Evolutionary conservation across 2,329 filamentous ascomycete genomes (phyloP).

Genomic region (Claviceps digitariae): DNA sequence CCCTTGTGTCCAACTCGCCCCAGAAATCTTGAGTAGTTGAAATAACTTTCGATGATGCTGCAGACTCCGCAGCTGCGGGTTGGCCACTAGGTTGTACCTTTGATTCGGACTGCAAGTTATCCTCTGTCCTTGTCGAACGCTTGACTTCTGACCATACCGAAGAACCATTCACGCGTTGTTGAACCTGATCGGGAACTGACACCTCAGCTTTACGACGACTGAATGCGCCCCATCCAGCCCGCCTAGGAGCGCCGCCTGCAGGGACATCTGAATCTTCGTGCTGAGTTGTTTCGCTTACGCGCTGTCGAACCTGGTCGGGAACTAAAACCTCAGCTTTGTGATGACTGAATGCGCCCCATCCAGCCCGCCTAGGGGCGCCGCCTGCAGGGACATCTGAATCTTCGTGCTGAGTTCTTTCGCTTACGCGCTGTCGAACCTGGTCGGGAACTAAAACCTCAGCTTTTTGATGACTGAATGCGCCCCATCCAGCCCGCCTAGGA

Average conservation of each 20-base stretch:
- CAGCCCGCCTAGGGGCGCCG: slow-evolving; percentile 5
- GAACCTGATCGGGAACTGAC: slow-evolving; percentile 2
- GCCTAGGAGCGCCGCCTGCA: slow-evolving; percentile 4
- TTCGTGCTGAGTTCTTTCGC: background rate
- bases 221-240: slow-evolving; percentile 11
- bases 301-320: slow-evolving; percentile 4
- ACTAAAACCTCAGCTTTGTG: slow-evolving; percentile 7
- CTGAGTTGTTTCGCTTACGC: slow-evolving; percentile 3
- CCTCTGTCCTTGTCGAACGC: slow-evolving; percentile 1
- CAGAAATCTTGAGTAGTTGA: slow-evolving; percentile 12
- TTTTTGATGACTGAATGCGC: slow-evolving; percentile 11
- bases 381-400: slow-evolving; percentile 1
- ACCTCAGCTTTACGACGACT: slow-evolving; percentile 10
- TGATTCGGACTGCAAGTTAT: background rate
- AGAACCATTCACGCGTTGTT: slow-evolving; percentile 8
- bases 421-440: slow-evolving; percentile 6
- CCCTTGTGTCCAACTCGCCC: slow-evolving; percentile 13
- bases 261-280: slow-evolving; percentile 2
- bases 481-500: slow-evolving; percentile 10
- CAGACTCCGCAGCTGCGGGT: background rate
- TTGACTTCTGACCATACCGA: slow-evolving; percentile 9
- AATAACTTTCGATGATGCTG: background rate
- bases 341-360: slow-evolving; percentile 12
- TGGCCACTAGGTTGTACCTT: background rate
- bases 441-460: slow-evolving; percentile 3